Evolutionary conservation across 2,329 filamentous ascomycete genomes (phyloP), one percentile per base, ranked within the genome.

Genomic region (Scytalidium lignicola): DNA sequence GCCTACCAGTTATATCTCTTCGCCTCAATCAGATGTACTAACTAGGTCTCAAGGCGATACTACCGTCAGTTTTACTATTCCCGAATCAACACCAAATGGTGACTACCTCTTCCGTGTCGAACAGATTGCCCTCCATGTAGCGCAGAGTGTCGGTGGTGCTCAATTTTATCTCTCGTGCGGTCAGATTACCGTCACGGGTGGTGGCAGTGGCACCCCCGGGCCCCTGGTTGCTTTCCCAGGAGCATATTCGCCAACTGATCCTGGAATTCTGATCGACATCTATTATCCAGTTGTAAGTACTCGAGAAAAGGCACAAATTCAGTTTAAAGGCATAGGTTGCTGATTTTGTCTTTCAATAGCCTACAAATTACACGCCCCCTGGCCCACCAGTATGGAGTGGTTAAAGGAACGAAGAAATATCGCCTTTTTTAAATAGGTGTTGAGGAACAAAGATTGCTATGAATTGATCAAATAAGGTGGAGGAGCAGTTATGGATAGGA

Each of bases 181-280:
- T 3, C 70, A 74, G 53, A 57, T 73, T 48, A 69, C 65, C 43
- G 64, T 73, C 17, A 70, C 69, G 0, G 67, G 65, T 13, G 67
- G 69, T 10, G 70, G 69, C 5, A 65, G 48, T 48, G 63, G 67
- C n/a, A 62, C 53, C 6, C 70, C 70, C 1, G 57, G 61, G 3
- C 67, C 67, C 1, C 53, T 59, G 0, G 62, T 64, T 44, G 58
- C 56, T 39, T 67, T 70, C 52, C 67, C 68, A 1, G 61, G 65
- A 19, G 67, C 65, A 1, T 70, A 69, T 57, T 56, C 57, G 40
- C 56, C 55, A 1, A 65, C 56, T 4, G 65, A 71, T 48, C 64
- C 67, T 1, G 66, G 67, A 12, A 58, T 67, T 45, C 48, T 58
- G 41, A 55, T 65, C 51, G 59, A 65, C 50, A 62, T 65, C 37